A percentile compares a stretch with the other conserved stretches of the same genome.
phyloP scores from a whole-genome alignment of 2,329 filamentous ascomycete genomes.

The Beauveria varroae region DNA sequence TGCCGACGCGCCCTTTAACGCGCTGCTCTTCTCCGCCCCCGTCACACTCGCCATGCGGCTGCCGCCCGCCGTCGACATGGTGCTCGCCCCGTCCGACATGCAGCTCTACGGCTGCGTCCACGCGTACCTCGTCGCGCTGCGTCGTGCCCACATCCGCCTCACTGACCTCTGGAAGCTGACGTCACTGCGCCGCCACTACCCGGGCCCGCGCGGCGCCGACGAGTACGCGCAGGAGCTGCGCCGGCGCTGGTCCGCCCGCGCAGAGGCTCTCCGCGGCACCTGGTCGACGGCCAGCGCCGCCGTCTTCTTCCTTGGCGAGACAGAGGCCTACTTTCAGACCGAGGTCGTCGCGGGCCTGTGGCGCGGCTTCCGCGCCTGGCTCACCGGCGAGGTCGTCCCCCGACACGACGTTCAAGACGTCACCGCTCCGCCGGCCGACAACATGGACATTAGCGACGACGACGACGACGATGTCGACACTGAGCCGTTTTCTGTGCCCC shows the following conservation, averaged over 20 bases:
- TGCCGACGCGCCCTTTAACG: slow-evolving; percentile 58
- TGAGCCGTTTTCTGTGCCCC: slow-evolving; percentile 11
- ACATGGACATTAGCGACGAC: background rate
- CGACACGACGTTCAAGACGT: background rate
- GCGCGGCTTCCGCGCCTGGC: slow-evolving; percentile 71
- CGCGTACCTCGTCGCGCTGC: slow-evolving; percentile 77
- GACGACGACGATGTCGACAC: background rate
- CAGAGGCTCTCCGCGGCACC: slow-evolving; percentile 64
- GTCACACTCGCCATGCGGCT: slow-evolving; percentile 63
- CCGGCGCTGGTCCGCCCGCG: slow-evolving; percentile 54
- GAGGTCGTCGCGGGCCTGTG: slow-evolving; percentile 80
- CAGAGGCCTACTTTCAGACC: slow-evolving; percentile 81
- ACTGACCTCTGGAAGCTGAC: slow-evolving; percentile 83
- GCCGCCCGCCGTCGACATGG: slow-evolving; percentile 75
- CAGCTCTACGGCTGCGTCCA: slow-evolving; percentile 78
- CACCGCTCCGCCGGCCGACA: background rate
- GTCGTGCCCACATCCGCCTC: slow-evolving; percentile 76
- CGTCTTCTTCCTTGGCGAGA: slow-evolving; percentile 82
- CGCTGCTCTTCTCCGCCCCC: slow-evolving; percentile 73
- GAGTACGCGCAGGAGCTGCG: slow-evolving; percentile 55
- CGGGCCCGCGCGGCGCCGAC: slow-evolving; percentile 57
- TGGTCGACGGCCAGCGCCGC: slow-evolving; percentile 88
- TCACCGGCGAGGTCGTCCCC: slow-evolving; percentile 38
- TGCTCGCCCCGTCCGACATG: slow-evolving; percentile 69
- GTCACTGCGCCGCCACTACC: slow-evolving; percentile 67